Base-by-base conservation (phyloP, 2,329 filamentous ascomycete genomes). In the Emericellopsis atlantica region DNA sequence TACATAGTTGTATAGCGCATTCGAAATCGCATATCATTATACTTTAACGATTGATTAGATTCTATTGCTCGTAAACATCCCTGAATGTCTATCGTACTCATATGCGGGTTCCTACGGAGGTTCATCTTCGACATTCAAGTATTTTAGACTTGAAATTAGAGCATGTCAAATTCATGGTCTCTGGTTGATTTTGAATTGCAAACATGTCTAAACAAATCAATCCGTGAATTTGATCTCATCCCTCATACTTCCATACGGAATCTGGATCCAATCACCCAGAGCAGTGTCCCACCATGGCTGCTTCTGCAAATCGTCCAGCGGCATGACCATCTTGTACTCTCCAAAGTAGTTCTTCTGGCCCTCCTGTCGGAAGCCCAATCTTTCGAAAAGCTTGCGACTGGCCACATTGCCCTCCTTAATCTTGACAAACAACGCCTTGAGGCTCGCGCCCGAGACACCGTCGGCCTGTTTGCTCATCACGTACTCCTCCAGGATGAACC, bases 301-400 rank as follows among this genome's bases (percentile, higher is more conserved):
- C 22, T n/a, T 40, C 41, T 39, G 44, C 23, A 53, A 39, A 14
- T 46, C 48, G 5, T 49, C 49, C 57, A 57, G 61, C 16, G 48
- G 44, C 32, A 72, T 52, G 7, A 68, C 61, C 57, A 78, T 56
- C 44, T 66, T 62, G n/a, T 78, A 54, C 58, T 79, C 74, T 1
- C 72, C 73, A 59, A 79, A 78, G 49, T 78, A 78, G 49, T 78
- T 74, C 40, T 70, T 67, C 3, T 53, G 62, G 0, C 71, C 74
- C n/a, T 58, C 54, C 53, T 71, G 66, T 45, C 47, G 48, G 44
- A 78, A 79, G 0, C 72, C 73, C 37, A 77, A 51, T 29, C 64
- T 59, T 45, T 51, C 54, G 46, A 79, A 79, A 37, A 79, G 53
- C 23, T 59, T 59, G 16, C 70, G 63, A 44, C 74, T 78, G 1